Percentiles rank a stretch among this genome's conserved stretches.
Conservation (phyloP, 225 moss, liverwort and hornwort species). For the Asterella californica region DNA sequence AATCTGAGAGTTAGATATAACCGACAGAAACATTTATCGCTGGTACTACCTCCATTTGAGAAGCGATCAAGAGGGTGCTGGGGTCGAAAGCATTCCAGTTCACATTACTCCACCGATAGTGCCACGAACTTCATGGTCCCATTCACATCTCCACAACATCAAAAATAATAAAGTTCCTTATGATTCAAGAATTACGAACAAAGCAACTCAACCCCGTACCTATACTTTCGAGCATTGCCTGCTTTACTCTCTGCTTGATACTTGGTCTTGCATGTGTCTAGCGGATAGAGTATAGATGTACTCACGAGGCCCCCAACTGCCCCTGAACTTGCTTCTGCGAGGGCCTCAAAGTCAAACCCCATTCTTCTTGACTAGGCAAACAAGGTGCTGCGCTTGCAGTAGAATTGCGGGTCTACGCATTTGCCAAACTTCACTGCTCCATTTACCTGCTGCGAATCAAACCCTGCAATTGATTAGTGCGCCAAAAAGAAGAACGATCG, state of each 20-base stretch:
- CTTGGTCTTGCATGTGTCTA: constrained; percentile 98
- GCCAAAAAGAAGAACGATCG: too few relatives aligned
- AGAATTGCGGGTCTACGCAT: too few relatives aligned
- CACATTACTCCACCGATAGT: too few relatives aligned
- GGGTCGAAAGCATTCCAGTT: too few relatives aligned
- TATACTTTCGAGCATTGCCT: constrained; percentile 55
- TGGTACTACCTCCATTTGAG: background rate
- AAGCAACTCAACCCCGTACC: constrained; percentile 30
- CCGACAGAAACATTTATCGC: background rate
- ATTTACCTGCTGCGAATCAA: too few relatives aligned
- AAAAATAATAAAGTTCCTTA: background rate
- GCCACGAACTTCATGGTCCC: too few relatives aligned
- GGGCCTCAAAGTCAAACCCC: constrained; percentile 78
- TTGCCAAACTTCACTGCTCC: too few relatives aligned
- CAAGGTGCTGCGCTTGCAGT: too few relatives aligned
- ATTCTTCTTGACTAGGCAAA: constrained; percentile 28
- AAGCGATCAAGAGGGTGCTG: too few relatives aligned
- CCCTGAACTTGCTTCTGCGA: constrained; percentile 91
- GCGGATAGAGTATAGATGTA: constrained; percentile 82
- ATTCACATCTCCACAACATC: too few relatives aligned
- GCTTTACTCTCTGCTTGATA: constrained; percentile 66
- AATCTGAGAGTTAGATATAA: background rate
- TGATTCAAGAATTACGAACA: background rate
- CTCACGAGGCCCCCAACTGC: constrained; percentile 94
- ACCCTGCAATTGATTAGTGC: too few relatives aligned